Conservation (phyloP, 192 early-diverging fungal species). For the Obelidium mucronatum region DNA sequence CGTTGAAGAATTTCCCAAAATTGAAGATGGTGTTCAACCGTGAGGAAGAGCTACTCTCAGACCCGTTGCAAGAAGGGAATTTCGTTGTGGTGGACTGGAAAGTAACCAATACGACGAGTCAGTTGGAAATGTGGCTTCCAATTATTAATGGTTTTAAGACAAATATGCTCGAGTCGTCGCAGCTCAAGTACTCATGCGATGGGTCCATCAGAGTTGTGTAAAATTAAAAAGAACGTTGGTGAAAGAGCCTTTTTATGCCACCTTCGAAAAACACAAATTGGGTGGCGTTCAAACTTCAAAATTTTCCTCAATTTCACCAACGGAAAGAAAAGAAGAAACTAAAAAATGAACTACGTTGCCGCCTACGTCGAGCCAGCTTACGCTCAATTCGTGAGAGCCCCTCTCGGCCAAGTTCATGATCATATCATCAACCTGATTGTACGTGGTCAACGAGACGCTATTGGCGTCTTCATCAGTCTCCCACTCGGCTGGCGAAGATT, state of each 20-base stretch:
- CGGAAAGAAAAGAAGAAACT: too few relatives aligned
- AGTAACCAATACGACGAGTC: conserved; percentile 1
- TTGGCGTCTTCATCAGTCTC: neutral
- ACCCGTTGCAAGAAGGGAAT: neutral
- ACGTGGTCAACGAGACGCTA: neutral
- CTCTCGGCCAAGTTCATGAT: neutral
- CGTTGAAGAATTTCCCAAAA: conserved; percentile 44
- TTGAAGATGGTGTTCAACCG: conserved; percentile 45
- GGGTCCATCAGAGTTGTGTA: too few relatives aligned
- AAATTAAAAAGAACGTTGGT: too few relatives aligned
- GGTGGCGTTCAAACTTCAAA: neutral
- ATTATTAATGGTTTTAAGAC: neutral
- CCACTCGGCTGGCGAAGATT: conserved; percentile 24
- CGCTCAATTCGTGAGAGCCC: too few relatives aligned
- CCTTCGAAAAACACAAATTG: too few relatives aligned
- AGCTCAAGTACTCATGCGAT: neutral
- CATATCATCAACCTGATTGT: neutral
- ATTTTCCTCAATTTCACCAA: too few relatives aligned
- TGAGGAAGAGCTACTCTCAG: conserved; percentile 43
- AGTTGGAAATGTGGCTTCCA: neutral
- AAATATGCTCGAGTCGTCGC: neutral
- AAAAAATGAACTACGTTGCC: too few relatives aligned
- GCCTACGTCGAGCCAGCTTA: too few relatives aligned
- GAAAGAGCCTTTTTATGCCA: too few relatives aligned
- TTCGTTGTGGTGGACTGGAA: neutral